Evolutionary conservation across 768 basidiomycete species (phyloP).

Genomic region (Suillus hirtellus): DNA sequence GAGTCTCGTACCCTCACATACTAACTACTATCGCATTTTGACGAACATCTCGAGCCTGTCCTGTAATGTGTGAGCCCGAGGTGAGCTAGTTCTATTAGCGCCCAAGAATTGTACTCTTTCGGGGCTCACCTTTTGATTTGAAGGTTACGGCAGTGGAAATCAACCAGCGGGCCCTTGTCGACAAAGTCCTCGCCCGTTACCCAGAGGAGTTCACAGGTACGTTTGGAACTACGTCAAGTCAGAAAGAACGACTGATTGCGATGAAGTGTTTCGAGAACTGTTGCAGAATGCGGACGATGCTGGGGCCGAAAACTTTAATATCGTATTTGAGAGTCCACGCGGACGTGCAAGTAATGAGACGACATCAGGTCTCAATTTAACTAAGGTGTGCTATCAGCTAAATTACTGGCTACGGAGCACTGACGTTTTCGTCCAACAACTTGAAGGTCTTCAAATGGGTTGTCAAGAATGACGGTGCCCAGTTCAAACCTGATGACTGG

Average conservation of each 20-base stretch:
- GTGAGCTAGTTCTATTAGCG: background rate
- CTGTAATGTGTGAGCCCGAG: background rate
- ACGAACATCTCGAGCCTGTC: background rate
- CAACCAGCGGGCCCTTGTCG: slow-evolving; percentile 18
- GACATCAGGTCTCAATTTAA: background rate
- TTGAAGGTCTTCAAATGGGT: slow-evolving; percentile 38
- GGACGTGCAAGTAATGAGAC: slow-evolving; percentile 8
- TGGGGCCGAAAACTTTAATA: slow-evolving; percentile 32
- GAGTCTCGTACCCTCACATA: background rate
- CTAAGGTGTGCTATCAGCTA: background rate
- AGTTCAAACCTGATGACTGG: slow-evolving; percentile 50
- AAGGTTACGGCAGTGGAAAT: slow-evolving; percentile 10
- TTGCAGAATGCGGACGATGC: slow-evolving; percentile 61
- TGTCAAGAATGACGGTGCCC: slow-evolving; percentile 48
- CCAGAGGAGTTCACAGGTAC: slow-evolving; percentile 20
- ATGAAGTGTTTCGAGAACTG: slow-evolving; percentile 50
- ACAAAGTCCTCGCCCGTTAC: slow-evolving; percentile 20
- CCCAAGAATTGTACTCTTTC: background rate
- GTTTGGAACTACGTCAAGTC: background rate
- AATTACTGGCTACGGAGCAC: background rate
- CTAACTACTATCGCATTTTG: background rate
- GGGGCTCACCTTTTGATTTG: background rate
- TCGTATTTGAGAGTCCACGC: slow-evolving; percentile 35
- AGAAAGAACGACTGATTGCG: background rate
- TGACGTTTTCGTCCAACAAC: slow-evolving; percentile 18